Base-by-base conservation (phyloP, 1,284 basidiomycete species). In the Puccinia horiana region DNA sequence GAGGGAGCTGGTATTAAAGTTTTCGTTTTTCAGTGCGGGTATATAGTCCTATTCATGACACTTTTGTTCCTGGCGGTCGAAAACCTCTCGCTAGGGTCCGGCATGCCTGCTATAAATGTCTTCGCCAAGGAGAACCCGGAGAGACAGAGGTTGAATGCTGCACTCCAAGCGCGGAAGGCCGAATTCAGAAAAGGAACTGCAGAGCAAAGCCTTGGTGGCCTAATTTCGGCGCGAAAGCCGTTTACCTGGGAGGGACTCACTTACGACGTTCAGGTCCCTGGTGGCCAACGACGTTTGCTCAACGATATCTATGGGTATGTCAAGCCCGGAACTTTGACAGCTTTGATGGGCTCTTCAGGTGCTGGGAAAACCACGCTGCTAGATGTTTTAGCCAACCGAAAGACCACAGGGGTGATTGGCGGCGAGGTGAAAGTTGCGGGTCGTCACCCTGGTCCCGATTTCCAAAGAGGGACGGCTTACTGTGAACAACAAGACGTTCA, bases 141-240 rank as follows among this genome's bases (percentile, higher is more conserved):
- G 40, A 40, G 70, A 2, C 74, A 65, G 54, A 93, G 90, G 85
- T 91, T 91, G 26, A 92, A 91, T 84, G 89, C 88, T 2, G 86
- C 86, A 76, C 90, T 93, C 8, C 89, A 87, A 32, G 90, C 91
- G 83, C 90, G 89, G 83, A 92, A 90, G 86, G 70, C 32, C 6
- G 44, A 37, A 42, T 79, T 56, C 42, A n/a, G 78, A 2, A 52
- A 44, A 26, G 82, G 82, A 8, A 67, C 14, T 37, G 49, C 18
- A 6, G 40, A 65, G 47, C 80, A 76, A 42, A 73, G 76, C 14
- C 26, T 82, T 14, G 40, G 44, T 23, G 73, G 72, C 6, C 26
- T 76, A 5, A 69, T 69, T 29, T 40, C 40, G 12, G 47, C 42
- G 1, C 40, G 63, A 18, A 76, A 69, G 52, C 72, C 80, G 16